These are phyloP conservation scores for Vigna unguiculata DNA, from an alignment of 306 rosid genomes.

Conservation along the genomic window DNA sequence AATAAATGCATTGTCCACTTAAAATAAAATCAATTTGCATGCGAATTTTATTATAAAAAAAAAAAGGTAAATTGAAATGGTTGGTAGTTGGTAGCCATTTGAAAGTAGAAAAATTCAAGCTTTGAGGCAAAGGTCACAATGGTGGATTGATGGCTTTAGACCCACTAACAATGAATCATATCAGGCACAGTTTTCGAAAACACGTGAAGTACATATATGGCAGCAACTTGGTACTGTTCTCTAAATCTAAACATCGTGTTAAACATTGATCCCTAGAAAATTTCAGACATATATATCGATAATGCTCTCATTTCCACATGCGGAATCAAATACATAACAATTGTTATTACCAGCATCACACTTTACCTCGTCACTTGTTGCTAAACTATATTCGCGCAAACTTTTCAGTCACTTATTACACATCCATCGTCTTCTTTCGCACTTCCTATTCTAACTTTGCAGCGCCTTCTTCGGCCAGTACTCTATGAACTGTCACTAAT, in stretches of 20 bases:
- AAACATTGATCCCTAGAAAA: neutral
- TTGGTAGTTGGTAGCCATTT: neutral
- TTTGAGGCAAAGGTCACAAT: neutral
- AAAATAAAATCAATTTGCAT: neutral
- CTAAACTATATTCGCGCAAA: slow-evolving; percentile 24
- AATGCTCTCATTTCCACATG: neutral
- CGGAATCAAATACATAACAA: neutral
- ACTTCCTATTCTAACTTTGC: no score
- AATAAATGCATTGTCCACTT: neutral
- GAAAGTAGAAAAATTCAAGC: slow-evolving; percentile 4
- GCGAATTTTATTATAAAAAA: neutral
- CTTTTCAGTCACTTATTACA: slow-evolving; percentile 24
- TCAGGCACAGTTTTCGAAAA: slow-evolving; percentile 7
- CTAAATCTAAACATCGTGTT: neutral
- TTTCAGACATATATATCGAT: neutral
- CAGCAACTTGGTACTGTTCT: neutral
- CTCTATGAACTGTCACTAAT: no score
- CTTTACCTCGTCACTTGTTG: neutral
- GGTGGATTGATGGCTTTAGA: neutral
- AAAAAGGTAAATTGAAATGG: no score
- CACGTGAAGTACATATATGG: slow-evolving; percentile 5
- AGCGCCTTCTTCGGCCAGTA: no score
- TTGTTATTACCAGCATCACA: neutral
- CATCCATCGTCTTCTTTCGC: no score
- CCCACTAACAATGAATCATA: slow-evolving; percentile 10